phyloP scores from a whole-genome alignment of 345 rosid genomes.

The Citrus mangshanensis region DNA sequence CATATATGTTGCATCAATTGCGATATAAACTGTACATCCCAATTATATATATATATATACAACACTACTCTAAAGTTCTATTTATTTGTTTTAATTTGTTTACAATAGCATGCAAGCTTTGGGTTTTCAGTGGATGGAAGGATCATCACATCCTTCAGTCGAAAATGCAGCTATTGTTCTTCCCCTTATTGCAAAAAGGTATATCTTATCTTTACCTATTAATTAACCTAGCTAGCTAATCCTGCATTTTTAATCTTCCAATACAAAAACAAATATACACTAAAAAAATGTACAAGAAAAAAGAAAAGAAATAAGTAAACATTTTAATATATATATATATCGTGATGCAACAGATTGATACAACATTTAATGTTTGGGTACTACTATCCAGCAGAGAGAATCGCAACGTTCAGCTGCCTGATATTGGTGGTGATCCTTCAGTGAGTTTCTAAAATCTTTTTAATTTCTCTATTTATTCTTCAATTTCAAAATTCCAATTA shows the following conservation, averaged over 20 bases:
- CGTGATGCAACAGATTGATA: conserved; percentile 38
- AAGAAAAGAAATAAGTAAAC: too few species aligned
- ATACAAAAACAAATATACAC: too few species aligned
- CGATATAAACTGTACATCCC: too few species aligned
- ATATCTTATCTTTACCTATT: background rate
- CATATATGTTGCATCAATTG: too few species aligned
- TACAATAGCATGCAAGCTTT: conserved; percentile 76
- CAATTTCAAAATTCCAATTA: background rate
- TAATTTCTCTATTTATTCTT: background rate
- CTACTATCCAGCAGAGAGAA: conserved; percentile 46
- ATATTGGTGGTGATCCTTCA: conserved; percentile 80
- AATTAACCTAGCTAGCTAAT: too few species aligned
- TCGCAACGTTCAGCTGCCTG: conserved; percentile 40
- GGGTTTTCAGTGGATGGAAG: conserved; percentile 87
- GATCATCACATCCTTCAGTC: conserved; percentile 51
- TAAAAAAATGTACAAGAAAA: too few species aligned
- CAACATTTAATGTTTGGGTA: conserved; percentile 77
- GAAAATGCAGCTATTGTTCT: conserved; percentile 69
- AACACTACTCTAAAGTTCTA: background rate
- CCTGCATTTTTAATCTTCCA: too few species aligned
- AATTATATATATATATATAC: background rate
- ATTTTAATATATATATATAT: too few species aligned
- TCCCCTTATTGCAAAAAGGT: conserved; percentile 65
- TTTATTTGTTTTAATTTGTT: background rate
- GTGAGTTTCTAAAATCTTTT: conserved; percentile 29